Base-by-base conservation (phyloP, 805 yeast genomes). In the Ogataea paradorogensis region DNA sequence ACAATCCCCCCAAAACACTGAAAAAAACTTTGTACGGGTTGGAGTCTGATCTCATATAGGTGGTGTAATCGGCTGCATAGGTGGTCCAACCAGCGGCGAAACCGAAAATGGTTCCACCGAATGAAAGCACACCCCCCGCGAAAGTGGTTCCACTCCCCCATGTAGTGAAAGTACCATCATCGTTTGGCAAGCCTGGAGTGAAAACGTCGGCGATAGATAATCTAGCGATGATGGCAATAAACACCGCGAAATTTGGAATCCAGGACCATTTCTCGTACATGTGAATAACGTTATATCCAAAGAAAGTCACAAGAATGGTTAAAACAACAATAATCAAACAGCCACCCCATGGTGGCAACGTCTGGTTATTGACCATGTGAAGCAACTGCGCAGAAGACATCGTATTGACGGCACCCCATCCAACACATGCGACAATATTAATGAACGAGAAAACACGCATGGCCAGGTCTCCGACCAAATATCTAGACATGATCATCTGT, bases 11-110 rank as follows among this genome's bases (percentile, higher is more conserved):
- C 44, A 76, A 61, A 41, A 89, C 78, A 48, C 80, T 74, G 40
- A 74, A 60, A 68, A 87, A 88, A 40, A 87, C 70, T 58, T 70
- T 80, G 57, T 51, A 48, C 30, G 77, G 67, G 62, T 74, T 75
- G 48, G 82, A 78, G 55, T 76, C 72, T 53, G 74, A 69, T 50
- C 84, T 86, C 76, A 84, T 87, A 69, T 87, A 90, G 30, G 83
- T 88, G 35, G 95, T 87, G 67, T 89, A 90, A 67, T 89, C 97
- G 37, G 95, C 79, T 20, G 96, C 93, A 53, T 82, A 87, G 14
- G 96, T 82, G 41, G 95, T 78, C 97, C 97, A 89, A 47, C 96
- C 96, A 39, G 95, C 77, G 35, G 95, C 95, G 57, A 82, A 89
- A 48, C 96, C 96, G 54, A 77, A 89, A 48, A 84, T 62, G 30